Evolutionary conservation across 352 stramenopile genomes (phyloP).

Genomic region (Pythium insidiosum): DNA sequence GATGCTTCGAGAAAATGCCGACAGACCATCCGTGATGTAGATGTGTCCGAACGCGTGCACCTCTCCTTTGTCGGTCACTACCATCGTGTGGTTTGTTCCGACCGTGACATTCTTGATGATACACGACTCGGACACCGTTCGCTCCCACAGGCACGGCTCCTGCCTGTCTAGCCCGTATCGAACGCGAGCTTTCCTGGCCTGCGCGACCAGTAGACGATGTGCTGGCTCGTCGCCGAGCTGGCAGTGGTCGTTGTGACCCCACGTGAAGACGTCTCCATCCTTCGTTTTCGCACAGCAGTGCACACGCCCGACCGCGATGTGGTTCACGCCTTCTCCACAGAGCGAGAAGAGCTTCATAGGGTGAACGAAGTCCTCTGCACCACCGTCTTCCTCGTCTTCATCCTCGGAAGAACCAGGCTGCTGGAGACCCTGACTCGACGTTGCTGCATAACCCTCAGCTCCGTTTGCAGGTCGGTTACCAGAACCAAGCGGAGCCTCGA

Average conservation of each 20-base stretch:
- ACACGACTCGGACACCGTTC: conserved; percentile 49
- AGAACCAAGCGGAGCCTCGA: conserved; percentile 3
- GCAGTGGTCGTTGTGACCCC: conserved; percentile 79
- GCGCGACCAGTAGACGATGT: conserved; percentile 43
- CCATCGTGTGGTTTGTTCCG: conserved; percentile 70
- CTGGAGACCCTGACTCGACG: background rate
- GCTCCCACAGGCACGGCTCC: conserved; percentile 62
- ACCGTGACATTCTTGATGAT: conserved; percentile 46
- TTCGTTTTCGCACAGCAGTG: conserved; percentile 74
- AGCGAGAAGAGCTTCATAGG: conserved; percentile 56
- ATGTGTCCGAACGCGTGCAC: conserved; percentile 63
- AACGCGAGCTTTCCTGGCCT: conserved; percentile 45
- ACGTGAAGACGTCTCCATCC: conserved; percentile 77
- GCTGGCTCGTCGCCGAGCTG: conserved; percentile 59
- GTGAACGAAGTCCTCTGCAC: conserved; percentile 57
- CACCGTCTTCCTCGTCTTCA: conserved; percentile 33
- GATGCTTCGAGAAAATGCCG: conserved; percentile 41
- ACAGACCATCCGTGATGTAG: conserved; percentile 53
- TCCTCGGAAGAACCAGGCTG: conserved; percentile 1
- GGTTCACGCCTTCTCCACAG: conserved; percentile 57
- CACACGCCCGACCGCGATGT: conserved; percentile 65
- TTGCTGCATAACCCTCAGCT: background rate
- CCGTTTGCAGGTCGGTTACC: background rate
- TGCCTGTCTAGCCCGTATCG: conserved; percentile 49
- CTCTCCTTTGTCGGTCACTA: conserved; percentile 34